Conservation (phyloP, 495 filamentous ascomycete genomes). For the Penicillium manginii region DNA sequence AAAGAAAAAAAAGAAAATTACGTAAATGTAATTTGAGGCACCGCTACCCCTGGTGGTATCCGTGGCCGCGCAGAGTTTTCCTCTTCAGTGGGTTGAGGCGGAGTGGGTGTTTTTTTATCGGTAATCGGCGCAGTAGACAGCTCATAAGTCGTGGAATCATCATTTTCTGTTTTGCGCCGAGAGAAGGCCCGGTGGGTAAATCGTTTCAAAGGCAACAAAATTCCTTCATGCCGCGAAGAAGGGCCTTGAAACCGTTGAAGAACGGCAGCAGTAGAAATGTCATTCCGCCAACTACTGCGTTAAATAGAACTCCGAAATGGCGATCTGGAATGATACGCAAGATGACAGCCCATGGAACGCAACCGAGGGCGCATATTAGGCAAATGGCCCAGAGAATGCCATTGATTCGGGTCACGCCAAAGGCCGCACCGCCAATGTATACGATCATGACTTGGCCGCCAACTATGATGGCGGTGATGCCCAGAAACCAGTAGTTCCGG, state of each 20-base stretch:
- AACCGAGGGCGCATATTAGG: conserved; percentile 69
- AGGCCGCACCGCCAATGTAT: conserved; percentile 74
- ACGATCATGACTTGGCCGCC: conserved; percentile 81
- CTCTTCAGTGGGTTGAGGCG: too few species aligned
- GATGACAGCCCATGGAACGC: conserved; percentile 72
- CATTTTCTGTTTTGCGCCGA: too few species aligned
- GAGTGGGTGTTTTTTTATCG: too few species aligned
- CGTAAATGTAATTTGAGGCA: too few species aligned
- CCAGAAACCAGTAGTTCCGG: conserved; percentile 79
- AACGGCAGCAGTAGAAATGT: conserved; percentile 36
- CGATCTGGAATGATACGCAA: conserved; percentile 70
- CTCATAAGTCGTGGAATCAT: too few species aligned
- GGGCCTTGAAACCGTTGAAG: conserved; percentile 17
- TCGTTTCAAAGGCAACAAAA: conserved; percentile 30
- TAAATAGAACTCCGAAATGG: conserved; percentile 51
- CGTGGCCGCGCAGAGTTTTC: too few species aligned
- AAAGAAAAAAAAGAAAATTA: too few species aligned
- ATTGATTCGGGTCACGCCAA: conserved; percentile 69
- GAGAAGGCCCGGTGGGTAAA: conserved; percentile 20
- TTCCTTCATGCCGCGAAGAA: conserved; percentile 23
- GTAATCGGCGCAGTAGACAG: too few species aligned
- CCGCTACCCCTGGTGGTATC: too few species aligned
- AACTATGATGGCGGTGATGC: conserved; percentile 77
- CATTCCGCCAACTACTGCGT: conserved; percentile 29
- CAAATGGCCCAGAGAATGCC: conserved; percentile 77